Conservation (phyloP, 2,329 filamentous ascomycete species). For the Diaporthe vaccinii region DNA sequence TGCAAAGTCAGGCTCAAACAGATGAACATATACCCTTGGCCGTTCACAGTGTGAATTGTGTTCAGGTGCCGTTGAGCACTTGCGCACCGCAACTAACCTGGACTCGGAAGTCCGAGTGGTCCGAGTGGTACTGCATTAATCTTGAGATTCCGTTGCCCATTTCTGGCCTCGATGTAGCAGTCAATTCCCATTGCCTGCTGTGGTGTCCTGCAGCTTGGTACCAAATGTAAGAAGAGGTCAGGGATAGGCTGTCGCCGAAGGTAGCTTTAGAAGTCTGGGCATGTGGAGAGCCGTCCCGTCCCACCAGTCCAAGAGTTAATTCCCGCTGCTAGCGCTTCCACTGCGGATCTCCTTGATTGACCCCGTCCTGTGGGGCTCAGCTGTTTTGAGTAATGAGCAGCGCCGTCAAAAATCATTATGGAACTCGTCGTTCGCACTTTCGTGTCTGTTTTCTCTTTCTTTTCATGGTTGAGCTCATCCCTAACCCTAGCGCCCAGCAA, state of each 20-base stretch:
- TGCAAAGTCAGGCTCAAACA: neutral
- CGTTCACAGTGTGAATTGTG: neutral
- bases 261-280: neutral
- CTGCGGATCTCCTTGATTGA: neutral
- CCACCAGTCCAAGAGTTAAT: neutral
- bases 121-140: neutral
- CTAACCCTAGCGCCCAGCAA: neutral
- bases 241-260: neutral
- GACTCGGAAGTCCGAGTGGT: neutral
- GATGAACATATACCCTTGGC: neutral
- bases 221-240: neutral
- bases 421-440: conserved; percentile 1
- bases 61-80: neutral
- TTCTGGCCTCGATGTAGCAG: neutral
- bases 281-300: neutral
- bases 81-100: neutral
- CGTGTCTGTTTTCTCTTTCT: neutral
- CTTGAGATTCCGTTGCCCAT: neutral
- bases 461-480: neutral
- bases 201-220: neutral
- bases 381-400: neutral
- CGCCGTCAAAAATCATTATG: neutral
- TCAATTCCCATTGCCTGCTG: neutral
- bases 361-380: neutral
- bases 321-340: neutral